Conservation (phyloP, 1,139 yeast species). For the Taphrina deformans region DNA sequence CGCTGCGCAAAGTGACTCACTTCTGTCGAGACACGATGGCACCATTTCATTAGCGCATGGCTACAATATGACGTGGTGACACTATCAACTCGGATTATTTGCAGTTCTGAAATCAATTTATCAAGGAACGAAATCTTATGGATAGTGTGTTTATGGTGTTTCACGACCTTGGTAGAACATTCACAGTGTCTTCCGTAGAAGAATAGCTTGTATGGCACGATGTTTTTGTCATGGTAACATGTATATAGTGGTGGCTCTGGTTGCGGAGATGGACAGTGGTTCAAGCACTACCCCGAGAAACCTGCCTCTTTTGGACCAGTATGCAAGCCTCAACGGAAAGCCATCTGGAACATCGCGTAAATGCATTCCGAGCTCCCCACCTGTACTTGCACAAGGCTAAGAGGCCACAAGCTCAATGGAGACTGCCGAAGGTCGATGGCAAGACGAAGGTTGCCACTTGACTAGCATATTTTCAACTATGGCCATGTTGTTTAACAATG, state of each 20-base stretch:
- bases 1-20: not conserved
- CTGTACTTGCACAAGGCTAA: no score
- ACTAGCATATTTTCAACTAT: no score
- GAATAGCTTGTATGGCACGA: not conserved
- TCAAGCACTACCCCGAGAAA: not conserved
- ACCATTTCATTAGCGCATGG: not conserved
- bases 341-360: not conserved
- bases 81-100: not conserved
- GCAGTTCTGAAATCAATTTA: not conserved
- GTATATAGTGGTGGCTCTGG: not conserved
- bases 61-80: not conserved
- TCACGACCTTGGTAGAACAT: not conserved
- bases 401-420: not conserved
- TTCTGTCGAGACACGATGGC: not conserved
- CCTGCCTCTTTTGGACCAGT: not conserved
- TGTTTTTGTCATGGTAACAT: not conserved
- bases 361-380: no score
- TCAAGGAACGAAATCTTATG: not conserved
- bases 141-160: constrained; percentile 7
- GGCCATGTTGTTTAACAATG: no score
- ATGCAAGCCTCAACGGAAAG: not conserved
- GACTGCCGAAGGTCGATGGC: no score
- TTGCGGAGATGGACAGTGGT: not conserved
- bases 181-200: not conserved
- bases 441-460: no score